A percentile compares a stretch with the other conserved stretches of the same genome.
Evolutionary conservation across 2,329 filamentous ascomycete species (phyloP).

Genomic region (Hymenoscyphus albidus): DNA sequence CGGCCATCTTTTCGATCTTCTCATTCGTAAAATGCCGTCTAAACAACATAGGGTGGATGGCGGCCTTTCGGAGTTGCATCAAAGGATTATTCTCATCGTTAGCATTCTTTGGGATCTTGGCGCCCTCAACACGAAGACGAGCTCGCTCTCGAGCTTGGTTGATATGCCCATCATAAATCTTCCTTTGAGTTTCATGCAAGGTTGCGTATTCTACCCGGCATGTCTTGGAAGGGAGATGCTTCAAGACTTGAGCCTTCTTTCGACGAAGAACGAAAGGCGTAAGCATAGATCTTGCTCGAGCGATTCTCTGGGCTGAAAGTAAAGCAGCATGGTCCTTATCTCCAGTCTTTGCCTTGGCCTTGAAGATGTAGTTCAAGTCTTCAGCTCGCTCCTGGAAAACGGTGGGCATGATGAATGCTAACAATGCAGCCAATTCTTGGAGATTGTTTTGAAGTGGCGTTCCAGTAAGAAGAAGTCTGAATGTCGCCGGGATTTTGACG

Average conservation of each 20-base stretch:
- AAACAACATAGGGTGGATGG: constrained; percentile 87
- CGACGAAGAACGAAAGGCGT: constrained; percentile 92
- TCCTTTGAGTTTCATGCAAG: constrained; percentile 67
- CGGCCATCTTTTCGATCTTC: constrained; percentile 71
- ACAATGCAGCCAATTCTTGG: constrained; percentile 81
- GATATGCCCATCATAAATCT: constrained; percentile 70
- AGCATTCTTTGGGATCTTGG: constrained; percentile 42
- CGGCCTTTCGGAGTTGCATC: constrained; percentile 88
- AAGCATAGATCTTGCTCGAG: constrained; percentile 83
- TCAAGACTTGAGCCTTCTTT: constrained; percentile 89
- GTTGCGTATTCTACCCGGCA: constrained; percentile 76
- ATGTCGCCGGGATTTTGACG: constrained; percentile 71
- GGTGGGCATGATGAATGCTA: constrained; percentile 88
- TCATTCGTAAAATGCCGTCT: constrained; percentile 74
- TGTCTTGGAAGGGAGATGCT: constrained; percentile 75
- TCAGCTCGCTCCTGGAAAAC: constrained; percentile 76
- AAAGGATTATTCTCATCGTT: constrained; percentile 65
- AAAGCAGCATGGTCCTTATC: constrained; percentile 78
- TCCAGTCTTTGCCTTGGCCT: constrained; percentile 81
- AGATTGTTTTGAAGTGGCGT: constrained; percentile 95
- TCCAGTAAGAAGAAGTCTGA: constrained; percentile 81
- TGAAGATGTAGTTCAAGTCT: constrained; percentile 82
- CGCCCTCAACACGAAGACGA: constrained; percentile 51
- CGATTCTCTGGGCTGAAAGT: constrained; percentile 81
- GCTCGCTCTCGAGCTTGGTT: constrained; percentile 57